phyloP scores from a whole-genome alignment of 768 basidiomycete species.

The Suillus hirtellus region DNA sequence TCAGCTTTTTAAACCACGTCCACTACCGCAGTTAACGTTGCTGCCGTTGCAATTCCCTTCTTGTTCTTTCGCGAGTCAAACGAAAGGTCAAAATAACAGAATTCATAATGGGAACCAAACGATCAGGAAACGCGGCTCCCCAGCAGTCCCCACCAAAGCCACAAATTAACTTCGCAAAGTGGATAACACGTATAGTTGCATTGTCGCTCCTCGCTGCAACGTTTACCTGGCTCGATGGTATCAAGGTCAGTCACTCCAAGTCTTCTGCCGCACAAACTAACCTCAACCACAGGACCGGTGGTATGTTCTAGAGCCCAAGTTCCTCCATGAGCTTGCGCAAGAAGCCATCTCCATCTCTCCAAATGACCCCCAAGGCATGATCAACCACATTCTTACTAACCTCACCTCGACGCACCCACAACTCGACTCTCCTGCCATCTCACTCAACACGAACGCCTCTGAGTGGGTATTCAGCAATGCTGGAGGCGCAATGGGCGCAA shows the following conservation, averaged over 20 bases:
- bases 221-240: constrained; percentile 56
- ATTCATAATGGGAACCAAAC: constrained; percentile 21
- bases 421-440: constrained; percentile 48
- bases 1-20: neutral
- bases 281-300: constrained; percentile 65
- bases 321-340: constrained; percentile 71
- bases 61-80: neutral
- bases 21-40: neutral
- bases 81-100: neutral
- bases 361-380: constrained; percentile 69
- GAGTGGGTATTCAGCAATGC: constrained; percentile 99
- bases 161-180: constrained; percentile 28
- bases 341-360: constrained; percentile 68
- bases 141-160: constrained; percentile 1
- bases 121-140: neutral
- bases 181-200: constrained; percentile 31
- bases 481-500: constrained; percentile 96
- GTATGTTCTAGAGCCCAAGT: constrained; percentile 80
- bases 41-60: neutral
- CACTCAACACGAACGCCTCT: constrained; percentile 52
- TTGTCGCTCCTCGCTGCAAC: constrained; percentile 33
- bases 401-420: constrained; percentile 73
- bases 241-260: constrained; percentile 49
- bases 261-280: neutral
- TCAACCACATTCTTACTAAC: constrained; percentile 78